These are phyloP conservation scores for Ceratobasidium sp. DNA, from an alignment of 1,284 basidiomycete genomes.

Conservation along the genomic window DNA sequence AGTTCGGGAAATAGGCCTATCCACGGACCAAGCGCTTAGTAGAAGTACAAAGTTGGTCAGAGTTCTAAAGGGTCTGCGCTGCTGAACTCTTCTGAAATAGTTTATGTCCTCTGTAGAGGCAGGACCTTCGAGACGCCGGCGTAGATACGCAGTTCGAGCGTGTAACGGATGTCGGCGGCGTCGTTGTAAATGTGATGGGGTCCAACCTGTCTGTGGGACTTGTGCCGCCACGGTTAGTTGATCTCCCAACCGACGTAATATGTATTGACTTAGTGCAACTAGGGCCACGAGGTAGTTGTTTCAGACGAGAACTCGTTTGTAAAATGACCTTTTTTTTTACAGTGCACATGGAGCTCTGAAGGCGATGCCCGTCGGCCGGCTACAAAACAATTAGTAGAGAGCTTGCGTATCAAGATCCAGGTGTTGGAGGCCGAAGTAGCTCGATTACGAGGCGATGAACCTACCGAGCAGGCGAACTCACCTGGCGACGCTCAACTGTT, in stretches of 20 bases:
- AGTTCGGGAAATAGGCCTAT: too few relatives aligned
- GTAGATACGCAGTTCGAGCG: neutral
- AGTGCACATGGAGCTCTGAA: conserved; percentile 19
- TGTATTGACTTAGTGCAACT: neutral
- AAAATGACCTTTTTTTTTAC: neutral
- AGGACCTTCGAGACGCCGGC: neutral
- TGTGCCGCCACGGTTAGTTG: neutral
- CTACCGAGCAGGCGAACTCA: too few relatives aligned
- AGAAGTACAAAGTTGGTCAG: neutral
- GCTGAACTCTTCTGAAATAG: neutral
- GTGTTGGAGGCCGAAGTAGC: neutral
- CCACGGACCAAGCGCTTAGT: neutral
- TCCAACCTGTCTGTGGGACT: neutral
- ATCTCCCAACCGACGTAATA: neutral
- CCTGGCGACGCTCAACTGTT: neutral
- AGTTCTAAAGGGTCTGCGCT: neutral
- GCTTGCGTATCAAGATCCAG: conserved; percentile 1
- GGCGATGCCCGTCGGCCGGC: neutral
- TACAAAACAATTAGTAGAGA: conserved; percentile 16
- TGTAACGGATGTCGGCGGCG: conserved; percentile 6
- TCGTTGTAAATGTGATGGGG: conserved; percentile 16
- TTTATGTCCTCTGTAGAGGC: neutral
- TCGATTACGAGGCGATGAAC: neutral
- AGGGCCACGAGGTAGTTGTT: neutral
- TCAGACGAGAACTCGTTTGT: neutral